Evolutionary conservation across 2,329 filamentous ascomycete species (phyloP).

Genomic region (Trichothecium sympodiale): DNA sequence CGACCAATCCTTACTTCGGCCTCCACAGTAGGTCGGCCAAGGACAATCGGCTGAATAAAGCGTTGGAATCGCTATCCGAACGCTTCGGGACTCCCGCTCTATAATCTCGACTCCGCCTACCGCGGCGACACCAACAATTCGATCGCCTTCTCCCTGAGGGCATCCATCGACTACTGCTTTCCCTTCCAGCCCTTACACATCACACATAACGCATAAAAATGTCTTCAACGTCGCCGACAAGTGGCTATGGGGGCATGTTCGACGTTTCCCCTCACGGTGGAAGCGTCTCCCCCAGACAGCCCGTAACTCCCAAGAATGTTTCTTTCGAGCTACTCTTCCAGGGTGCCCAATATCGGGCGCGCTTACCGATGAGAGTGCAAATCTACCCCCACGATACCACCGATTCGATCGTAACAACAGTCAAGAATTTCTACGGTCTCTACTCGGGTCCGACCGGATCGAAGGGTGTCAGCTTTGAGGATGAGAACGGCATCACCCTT

Average conservation of each 20-base stretch:
- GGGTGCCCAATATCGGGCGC: slow-evolving; percentile 58
- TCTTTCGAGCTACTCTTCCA: slow-evolving; percentile 67
- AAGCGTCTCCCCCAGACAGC: slow-evolving; percentile 35
- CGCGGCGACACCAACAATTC: background rate
- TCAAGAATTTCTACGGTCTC: slow-evolving; percentile 97
- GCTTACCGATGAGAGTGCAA: slow-evolving; percentile 75
- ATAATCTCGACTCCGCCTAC: background rate
- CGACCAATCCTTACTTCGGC: background rate
- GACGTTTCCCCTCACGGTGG: slow-evolving; percentile 27
- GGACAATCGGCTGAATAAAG: too few species aligned
- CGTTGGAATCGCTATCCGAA: background rate
- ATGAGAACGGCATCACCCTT: slow-evolving; percentile 76
- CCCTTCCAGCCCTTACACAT: slow-evolving; percentile 5
- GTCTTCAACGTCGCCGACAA: slow-evolving; percentile 35
- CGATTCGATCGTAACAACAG: slow-evolving; percentile 93
- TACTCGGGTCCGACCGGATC: slow-evolving; percentile 63
- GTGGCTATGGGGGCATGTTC: slow-evolving; percentile 19
- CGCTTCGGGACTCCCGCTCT: background rate
- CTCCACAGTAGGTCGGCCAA: background rate
- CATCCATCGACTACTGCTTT: background rate
- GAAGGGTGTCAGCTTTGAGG: slow-evolving; percentile 89
- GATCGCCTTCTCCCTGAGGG: background rate
- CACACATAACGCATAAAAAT: slow-evolving; percentile 22
- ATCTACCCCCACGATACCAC: slow-evolving; percentile 95
- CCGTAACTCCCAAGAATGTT: slow-evolving; percentile 56